A percentile compares a stretch with the other conserved stretches of the same genome.
phyloP scores from a whole-genome alignment of 225 moss, liverwort and hornwort genomes.

The Physcomitrium patens region DNA sequence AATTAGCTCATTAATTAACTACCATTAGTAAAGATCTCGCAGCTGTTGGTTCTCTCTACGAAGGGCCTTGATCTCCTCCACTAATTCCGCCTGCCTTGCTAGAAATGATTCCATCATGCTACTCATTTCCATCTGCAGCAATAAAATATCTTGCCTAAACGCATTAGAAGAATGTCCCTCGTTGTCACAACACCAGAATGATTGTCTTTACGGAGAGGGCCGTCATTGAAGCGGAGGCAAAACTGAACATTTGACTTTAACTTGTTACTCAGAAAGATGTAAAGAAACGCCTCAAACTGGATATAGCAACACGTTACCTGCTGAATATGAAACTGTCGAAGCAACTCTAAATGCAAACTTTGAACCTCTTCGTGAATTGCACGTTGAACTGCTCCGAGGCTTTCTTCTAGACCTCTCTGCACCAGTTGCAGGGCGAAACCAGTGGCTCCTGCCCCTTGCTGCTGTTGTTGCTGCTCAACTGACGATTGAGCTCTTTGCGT shows the following conservation, averaged over 20 bases:
- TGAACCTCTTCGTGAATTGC: constrained; percentile 87
- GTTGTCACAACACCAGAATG: constrained; percentile 2
- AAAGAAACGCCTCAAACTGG: neutral
- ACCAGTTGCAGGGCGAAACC: constrained; percentile 80
- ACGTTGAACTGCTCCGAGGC: constrained; percentile 75
- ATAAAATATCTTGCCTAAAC: neutral
- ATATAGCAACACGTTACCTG: constrained; percentile 47
- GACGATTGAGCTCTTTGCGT: constrained; percentile 47
- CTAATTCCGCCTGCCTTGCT: constrained; percentile 59
- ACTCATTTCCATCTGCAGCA: constrained; percentile 68
- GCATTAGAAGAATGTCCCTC: neutral
- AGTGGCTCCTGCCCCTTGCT: constrained; percentile 58
- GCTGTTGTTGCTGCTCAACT: constrained; percentile 54
- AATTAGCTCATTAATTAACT: constrained; percentile 30
- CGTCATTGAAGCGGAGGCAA: neutral
- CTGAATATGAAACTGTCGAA: constrained; percentile 85
- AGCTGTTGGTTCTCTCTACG: constrained; percentile 80
- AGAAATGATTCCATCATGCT: constrained; percentile 69
- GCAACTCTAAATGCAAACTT: constrained; percentile 78
- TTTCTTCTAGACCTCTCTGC: constrained; percentile 83
- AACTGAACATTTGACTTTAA: neutral
- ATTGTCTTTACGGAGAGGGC: neutral
- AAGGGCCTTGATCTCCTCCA: constrained; percentile 71
- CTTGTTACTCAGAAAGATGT: neutral
- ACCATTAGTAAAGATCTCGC: constrained; percentile 63